Conservation (phyloP, 129 eudicot species). For the Flaveria trinervia region DNA sequence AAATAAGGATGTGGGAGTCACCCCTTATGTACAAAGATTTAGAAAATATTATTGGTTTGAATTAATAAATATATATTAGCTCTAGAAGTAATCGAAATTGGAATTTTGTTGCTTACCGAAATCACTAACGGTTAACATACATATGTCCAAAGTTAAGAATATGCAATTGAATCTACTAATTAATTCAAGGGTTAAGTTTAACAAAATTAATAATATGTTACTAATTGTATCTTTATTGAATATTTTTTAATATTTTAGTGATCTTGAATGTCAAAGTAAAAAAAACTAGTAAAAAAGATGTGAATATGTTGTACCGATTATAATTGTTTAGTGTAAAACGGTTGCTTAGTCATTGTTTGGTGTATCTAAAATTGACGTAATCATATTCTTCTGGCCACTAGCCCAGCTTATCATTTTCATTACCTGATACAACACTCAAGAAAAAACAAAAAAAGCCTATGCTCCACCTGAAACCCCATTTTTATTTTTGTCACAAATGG, state of each 20-base stretch:
- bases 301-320: neutral
- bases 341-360: neutral
- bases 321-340: neutral
- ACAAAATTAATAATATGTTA: neutral
- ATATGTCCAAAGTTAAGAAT: constrained; percentile 31
- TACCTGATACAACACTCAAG: too few species aligned
- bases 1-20: constrained; percentile 22
- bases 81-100: constrained; percentile 19
- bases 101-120: constrained; percentile 14
- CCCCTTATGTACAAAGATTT: constrained; percentile 22
- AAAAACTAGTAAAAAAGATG: neutral
- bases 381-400: neutral
- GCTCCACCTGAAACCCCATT: too few species aligned
- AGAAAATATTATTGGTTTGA: constrained; percentile 27
- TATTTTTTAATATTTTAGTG: neutral
- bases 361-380: neutral
- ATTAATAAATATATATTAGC: constrained; percentile 1
- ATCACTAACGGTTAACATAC: neutral
- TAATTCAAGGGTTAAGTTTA: neutral
- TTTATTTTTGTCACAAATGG: too few species aligned
- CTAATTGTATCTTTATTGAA: neutral
- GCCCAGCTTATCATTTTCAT: too few species aligned
- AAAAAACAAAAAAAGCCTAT: too few species aligned
- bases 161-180: constrained; percentile 30
- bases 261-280: neutral